phyloP scores from a whole-genome alignment of 805 yeast genomes.

The Candida montana region DNA sequence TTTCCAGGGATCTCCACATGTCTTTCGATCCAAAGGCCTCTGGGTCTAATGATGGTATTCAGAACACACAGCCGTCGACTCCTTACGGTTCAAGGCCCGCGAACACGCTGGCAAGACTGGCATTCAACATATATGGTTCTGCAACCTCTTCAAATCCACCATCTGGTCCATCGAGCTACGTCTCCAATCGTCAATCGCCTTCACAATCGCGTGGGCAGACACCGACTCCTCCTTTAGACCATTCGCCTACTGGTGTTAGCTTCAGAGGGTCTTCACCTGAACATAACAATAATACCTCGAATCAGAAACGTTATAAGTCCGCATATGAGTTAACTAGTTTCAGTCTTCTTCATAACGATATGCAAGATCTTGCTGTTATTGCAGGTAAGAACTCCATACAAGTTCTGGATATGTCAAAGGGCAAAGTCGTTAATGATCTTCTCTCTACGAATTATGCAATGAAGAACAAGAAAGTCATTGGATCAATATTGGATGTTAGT shows the following conservation, averaged over 20 bases:
- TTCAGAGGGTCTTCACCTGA: neutral
- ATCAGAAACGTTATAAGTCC: slow-evolving; percentile 26
- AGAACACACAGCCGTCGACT: neutral
- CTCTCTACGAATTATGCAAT: slow-evolving; percentile 22
- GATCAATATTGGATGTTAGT: slow-evolving; percentile 38
- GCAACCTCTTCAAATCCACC: slow-evolving; percentile 12
- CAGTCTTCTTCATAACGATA: slow-evolving; percentile 16
- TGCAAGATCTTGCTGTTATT: slow-evolving; percentile 27
- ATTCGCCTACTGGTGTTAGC: neutral
- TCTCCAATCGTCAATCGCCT: slow-evolving; percentile 10
- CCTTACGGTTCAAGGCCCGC: slow-evolving; percentile 20
- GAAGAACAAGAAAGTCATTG: slow-evolving; percentile 31
- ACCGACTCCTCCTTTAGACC: slow-evolving; percentile 1
- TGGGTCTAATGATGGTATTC: neutral
- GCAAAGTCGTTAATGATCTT: slow-evolving; percentile 31
- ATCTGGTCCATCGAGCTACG: slow-evolving; percentile 1
- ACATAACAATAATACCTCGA: neutral
- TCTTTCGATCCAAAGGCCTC: neutral
- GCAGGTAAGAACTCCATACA: slow-evolving; percentile 41
- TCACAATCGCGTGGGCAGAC: slow-evolving; percentile 7
- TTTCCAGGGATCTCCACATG: too few species aligned
- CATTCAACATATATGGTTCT: slow-evolving; percentile 49
- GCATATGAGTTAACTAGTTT: slow-evolving; percentile 27
- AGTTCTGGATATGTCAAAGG: slow-evolving; percentile 30
- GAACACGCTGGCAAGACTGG: slow-evolving; percentile 43